Percentiles rank a stretch among this genome's conserved stretches.
These are phyloP conservation scores for Aureobasidium pullulans DNA, from an alignment of 2,329 filamentous ascomycete genomes.

Conservation along the genomic window DNA sequence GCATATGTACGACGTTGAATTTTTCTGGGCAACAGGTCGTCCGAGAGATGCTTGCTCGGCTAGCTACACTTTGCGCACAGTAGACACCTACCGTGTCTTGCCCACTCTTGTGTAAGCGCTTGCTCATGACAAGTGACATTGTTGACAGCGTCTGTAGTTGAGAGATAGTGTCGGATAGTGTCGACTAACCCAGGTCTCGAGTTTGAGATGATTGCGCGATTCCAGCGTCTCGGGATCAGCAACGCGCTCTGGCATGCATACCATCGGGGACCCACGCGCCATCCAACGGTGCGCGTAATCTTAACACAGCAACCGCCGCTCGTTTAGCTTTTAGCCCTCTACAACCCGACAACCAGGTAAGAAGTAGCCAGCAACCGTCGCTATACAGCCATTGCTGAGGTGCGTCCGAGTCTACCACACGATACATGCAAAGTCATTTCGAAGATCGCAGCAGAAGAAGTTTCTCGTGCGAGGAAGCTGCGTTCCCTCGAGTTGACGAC, in stretches of 20 bases:
- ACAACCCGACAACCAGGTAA: constrained; percentile 11
- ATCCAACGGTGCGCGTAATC: constrained; percentile 9
- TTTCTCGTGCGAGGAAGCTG: neutral
- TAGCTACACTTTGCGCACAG: neutral
- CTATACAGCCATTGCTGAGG: neutral
- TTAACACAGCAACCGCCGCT: constrained; percentile 11
- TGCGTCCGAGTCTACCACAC: neutral
- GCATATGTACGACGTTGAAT: constrained; percentile 9
- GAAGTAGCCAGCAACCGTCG: neutral
- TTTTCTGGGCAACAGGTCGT: neutral
- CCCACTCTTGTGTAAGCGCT: neutral
- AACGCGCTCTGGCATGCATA: constrained; percentile 9
- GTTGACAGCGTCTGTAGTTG: neutral
- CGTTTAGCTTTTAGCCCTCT: constrained; percentile 4
- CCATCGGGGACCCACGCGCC: constrained; percentile 2
- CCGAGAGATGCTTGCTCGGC: neutral
- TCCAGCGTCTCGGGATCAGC: constrained; percentile 3
- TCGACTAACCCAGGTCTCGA: neutral
- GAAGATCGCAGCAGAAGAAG: neutral
- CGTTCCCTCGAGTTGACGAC: neutral
- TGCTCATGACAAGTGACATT: constrained; percentile 7
- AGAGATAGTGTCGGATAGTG: neutral
- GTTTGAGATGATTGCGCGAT: constrained; percentile 12
- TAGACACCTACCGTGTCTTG: neutral
- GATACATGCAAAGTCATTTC: neutral